Evolutionary conservation across 176 grass and related monocot genomes (phyloP), one percentile per base, ranked within the genome.

Genomic region (Hyparrhenia diplandra): DNA sequence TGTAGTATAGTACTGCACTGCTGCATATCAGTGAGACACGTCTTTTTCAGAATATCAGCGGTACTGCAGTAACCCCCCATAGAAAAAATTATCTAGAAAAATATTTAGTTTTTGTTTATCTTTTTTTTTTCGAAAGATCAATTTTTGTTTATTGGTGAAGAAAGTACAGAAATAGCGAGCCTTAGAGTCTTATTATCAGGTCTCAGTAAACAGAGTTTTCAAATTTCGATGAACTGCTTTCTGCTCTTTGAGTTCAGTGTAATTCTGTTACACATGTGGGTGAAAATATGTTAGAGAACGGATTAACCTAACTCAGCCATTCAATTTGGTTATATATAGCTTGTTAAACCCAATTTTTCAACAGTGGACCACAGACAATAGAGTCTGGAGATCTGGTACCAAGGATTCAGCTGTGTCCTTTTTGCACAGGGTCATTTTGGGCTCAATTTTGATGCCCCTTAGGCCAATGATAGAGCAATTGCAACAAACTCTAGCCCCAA

Each of bases 401-500:
- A 75, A 74, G 68, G 39, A 78, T 73, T 78, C 73, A 86, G 85
- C 11, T 3, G 34, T 83, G 83, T 83, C 88, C 68, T n/a, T 90
- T 7, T 74, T 83, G 73, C 74, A 61, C 11, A 73, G 59, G 23
- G 79, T 68, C 40, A n/a, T 41, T 62, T 86, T 90, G 78, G 74
- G 83, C 60, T 86, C 47, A 67, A 78, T 74, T 82, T 82, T 67
- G 76, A 20, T 83, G 66, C 79, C 83, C 23, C 67, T 74, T 82
- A 59, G 49, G 74, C 74, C 88, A 86, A 36, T 78, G 83, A 86
- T 83, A 62, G 74, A 79, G 36, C 88, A 68, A 13, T 4, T 63
- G 74, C 88, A 90, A 86, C 88, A 74, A 78, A 90, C 79, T 63
- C 16, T 59, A 67, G 74, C 84, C 68, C 47, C 88, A 69, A 67